Base-by-base conservation (phyloP, 1,139 yeast genomes). In the Geotrichum bryndzae region DNA sequence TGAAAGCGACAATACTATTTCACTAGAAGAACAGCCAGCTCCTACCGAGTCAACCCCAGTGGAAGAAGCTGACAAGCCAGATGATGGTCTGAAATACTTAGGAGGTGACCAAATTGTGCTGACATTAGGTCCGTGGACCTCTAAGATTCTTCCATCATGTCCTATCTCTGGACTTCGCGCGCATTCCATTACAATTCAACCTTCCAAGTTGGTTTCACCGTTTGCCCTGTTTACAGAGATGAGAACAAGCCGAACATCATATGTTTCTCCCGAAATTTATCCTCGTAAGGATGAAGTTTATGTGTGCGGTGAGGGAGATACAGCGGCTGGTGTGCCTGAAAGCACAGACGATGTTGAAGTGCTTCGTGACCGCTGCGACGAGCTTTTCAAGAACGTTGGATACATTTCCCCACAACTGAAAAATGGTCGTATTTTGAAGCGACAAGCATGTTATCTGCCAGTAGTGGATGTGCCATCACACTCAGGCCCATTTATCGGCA, bases 281-380 rank as follows among this genome's bases (percentile, higher is more conserved):
- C 97, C 99, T 8, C 84, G 99, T 72, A 87, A 86, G 70, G 97
- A 94, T 75, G 99, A 94, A 74, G 96, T 94, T 45, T 94, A 92
- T 70, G 95, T 94, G 1, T 94, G 99, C 76, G 99, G 99, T 57
- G 99, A 94, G 75, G 97, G 97, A 53, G 97, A 92, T 72, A 87
- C 94, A 1, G 82, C 88, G 7, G 96, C 89, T 35, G 94, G 90
- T 61, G 84, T 94, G 50, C 99, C 99, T 1, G 97, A 90, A 70
- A 88, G 96, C 0, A 89, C 97, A 0, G 97, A 90, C 72, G 96
- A 91, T 68, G 97, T 94, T 35, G 92, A 88, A 73, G 96, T 92
- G 46, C 91, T 90, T 53, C 83, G 86, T 61, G 88, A 87, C 58
- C 88, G 90, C 73, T 94, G 98, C 78, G 96, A 91, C 69, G 92